These are phyloP conservation scores for Musa itinerans DNA, from an alignment of 176 grass and related monocot genomes.

Conservation along the genomic window DNA sequence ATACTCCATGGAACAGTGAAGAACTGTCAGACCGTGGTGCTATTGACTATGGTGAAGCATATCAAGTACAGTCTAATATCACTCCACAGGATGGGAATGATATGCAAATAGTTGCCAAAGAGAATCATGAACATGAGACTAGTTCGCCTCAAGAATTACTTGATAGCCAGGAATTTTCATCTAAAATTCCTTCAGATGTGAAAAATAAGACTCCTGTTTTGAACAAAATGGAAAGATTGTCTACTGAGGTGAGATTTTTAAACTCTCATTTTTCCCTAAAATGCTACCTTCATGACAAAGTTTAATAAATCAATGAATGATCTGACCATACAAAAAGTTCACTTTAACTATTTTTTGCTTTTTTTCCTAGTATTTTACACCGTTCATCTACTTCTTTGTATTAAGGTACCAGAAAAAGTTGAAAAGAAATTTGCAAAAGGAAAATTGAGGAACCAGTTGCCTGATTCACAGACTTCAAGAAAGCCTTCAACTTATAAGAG, in stretches of 20 bases:
- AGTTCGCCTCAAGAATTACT: background rate
- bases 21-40: background rate
- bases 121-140: background rate
- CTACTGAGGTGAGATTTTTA: constrained; percentile 7
- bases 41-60: constrained; percentile 11
- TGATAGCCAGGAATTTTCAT: background rate
- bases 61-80: background rate
- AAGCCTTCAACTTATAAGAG: background rate
- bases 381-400: background rate
- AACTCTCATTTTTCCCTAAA: background rate
- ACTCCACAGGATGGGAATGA: constrained; percentile 1
- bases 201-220: background rate
- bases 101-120: background rate
- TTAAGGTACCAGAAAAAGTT: constrained; percentile 13
- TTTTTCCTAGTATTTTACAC: background rate
- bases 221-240: constrained; percentile 8
- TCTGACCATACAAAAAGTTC: too few species aligned
- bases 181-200: background rate
- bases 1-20: background rate
- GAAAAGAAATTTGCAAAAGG: constrained; percentile 2
- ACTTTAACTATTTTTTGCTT: background rate
- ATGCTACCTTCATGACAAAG: too few species aligned
- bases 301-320: too few species aligned
- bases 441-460: constrained; percentile 8
- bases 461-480: background rate